Conservation (phyloP, 129 eudicot genomes). For the Oenanthe sinensis region DNA sequence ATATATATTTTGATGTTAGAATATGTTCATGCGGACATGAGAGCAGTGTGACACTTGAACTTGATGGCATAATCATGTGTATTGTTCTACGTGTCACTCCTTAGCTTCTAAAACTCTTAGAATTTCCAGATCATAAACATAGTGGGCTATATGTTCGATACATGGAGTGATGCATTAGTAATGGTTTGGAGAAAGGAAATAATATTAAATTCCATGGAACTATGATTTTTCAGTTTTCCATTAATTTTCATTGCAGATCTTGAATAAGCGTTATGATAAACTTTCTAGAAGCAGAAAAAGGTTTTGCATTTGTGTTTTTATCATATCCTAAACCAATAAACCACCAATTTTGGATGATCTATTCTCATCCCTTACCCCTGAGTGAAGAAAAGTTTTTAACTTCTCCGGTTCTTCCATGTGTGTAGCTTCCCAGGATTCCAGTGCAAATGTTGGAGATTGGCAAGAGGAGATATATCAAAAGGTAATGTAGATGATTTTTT, state of each 20-base stretch:
- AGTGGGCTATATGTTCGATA: background rate
- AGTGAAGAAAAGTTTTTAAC: background rate
- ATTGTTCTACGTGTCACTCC: background rate
- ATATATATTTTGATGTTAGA: background rate
- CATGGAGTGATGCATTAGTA: no score
- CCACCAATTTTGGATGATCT: background rate
- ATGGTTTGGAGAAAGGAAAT: no score
- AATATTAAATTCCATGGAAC: background rate
- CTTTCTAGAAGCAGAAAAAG: background rate
- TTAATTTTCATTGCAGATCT: background rate
- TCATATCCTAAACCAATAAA: background rate
- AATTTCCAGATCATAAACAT: background rate
- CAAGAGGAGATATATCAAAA: constrained; percentile 2
- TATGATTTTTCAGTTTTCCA: no score
- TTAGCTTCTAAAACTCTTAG: background rate
- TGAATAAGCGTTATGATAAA: background rate
- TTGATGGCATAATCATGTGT: background rate
- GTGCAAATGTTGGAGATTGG: background rate
- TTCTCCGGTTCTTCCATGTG: background rate
- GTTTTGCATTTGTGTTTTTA: background rate
- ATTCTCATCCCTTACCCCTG: background rate
- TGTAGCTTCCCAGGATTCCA: background rate
- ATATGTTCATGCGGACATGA: background rate
- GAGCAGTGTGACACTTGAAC: background rate
- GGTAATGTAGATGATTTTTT: background rate